Evolutionary conservation across 2,329 filamentous ascomycete species (phyloP), one percentile per base, ranked within the genome.

Genomic region (Torrubiellomyces zombiae): DNA sequence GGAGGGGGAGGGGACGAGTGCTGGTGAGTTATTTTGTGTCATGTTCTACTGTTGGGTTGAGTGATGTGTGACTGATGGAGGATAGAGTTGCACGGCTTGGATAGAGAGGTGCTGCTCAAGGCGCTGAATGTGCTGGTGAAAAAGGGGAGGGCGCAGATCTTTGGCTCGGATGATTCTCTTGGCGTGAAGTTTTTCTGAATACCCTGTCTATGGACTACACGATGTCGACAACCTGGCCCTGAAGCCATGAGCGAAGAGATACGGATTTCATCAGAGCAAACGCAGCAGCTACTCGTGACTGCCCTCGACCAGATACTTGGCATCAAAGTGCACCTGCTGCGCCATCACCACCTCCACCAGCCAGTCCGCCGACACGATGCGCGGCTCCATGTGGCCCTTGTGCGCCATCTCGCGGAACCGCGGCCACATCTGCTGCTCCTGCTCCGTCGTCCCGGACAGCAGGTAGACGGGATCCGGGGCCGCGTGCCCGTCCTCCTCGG

Each of bases 161-260:
- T 98, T 55, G 86, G 86, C 17, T 68, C 71, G 27, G 83, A 86
- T 41, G 82, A 86, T 45, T 78, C 80, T 32, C 71, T 79, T 42
- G 89, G 89, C 41, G 82, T 95, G 36, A 98, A 98, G 57, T 95
- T 98, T 57, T 95, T 95, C 47, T 94, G 57, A 74, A 23, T n/a
- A n/a, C n/a, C n/a, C n/a, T n/a, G n/a, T n/a, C n/a, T n/a, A n/a
- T n/a, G n/a, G n/a, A n/a, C n/a, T n/a, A n/a, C n/a, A n/a, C n/a
- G n/a, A n/a, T n/a, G n/a, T n/a, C n/a, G n/a, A n/a, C n/a, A n/a
- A n/a, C n/a, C n/a, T n/a, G n/a, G n/a, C n/a, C n/a, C n/a, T n/a
- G n/a, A n/a, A n/a, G n/a, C n/a, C n/a, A n/a, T n/a, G n/a, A n/a
- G n/a, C n/a, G n/a, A n/a, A n/a, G n/a, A n/a, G n/a, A n/a, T n/a